Conservation (phyloP, 2,329 filamentous ascomycete genomes). For the Trichophyton equinum region DNA sequence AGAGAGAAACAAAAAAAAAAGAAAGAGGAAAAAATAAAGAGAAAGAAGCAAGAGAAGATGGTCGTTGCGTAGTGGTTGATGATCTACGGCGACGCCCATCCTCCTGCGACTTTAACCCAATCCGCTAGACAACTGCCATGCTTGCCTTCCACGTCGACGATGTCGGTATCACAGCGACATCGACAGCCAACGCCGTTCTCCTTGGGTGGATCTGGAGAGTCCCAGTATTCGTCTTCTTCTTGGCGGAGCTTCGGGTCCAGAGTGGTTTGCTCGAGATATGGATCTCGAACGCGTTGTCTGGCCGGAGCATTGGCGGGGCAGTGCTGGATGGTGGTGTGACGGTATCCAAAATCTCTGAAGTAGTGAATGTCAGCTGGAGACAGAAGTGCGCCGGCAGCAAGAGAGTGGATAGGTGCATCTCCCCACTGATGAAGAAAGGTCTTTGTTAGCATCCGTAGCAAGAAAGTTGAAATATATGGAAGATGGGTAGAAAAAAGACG, state of each 20-base stretch:
- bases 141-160: constrained; percentile 95
- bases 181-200: constrained; percentile 95
- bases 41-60: background rate
- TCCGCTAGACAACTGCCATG: constrained; percentile 88
- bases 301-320: constrained; percentile 91
- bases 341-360: constrained; percentile 96
- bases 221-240: constrained; percentile 96
- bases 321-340: constrained; percentile 97
- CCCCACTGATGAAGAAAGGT: constrained; percentile 60
- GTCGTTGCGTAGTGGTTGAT: background rate
- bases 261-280: constrained; percentile 72
- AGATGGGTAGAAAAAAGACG: constrained; percentile 21
- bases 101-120: constrained; percentile 95
- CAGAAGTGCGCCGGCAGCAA: constrained; percentile 81
- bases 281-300: constrained; percentile 66
- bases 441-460: constrained; percentile 22
- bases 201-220: constrained; percentile 69
- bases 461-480: constrained; percentile 16
- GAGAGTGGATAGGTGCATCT: constrained; percentile 94
- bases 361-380: constrained; percentile 81
- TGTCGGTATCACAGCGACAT: constrained; percentile 93
- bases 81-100: constrained; percentile 57
- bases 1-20: background rate
- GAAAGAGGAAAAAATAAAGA: background rate
- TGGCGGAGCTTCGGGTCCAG: constrained; percentile 67